Evolutionary conservation across 495 filamentous ascomycete genomes (phyloP).

Genomic region (Hypoxylon fragiforme): DNA sequence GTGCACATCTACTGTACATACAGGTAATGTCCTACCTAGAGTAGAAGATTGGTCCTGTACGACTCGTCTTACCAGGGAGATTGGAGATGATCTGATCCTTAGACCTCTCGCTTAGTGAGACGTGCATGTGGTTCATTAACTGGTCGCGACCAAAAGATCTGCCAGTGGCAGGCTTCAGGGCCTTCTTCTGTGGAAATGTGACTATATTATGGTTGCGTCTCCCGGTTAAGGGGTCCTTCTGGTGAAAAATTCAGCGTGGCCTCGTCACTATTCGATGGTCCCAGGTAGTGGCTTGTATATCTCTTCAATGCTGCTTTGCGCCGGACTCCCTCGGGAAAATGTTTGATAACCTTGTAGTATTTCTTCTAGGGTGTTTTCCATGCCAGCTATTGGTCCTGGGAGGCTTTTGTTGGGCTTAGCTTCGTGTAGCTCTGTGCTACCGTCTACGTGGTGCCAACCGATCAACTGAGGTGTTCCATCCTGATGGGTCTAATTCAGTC

Average conservation of each 20-base stretch:
- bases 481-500: conserved; percentile 21
- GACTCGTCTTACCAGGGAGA: conserved; percentile 26
- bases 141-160: conserved; percentile 16
- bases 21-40: too few relatives aligned
- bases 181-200: conserved; percentile 5
- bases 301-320: conserved; percentile 2
- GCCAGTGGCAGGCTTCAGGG: conserved; percentile 20
- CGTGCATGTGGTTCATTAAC: conserved; percentile 27
- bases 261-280: conserved; percentile 10
- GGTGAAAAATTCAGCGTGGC: neutral
- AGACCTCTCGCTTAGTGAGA: conserved; percentile 31
- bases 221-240: conserved; percentile 12
- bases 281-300: conserved; percentile 5
- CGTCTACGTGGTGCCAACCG: conserved; percentile 34
- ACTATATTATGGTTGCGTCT: conserved; percentile 13
- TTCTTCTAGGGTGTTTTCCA: neutral
- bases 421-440: conserved; percentile 18
- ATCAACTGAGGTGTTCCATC: conserved; percentile 24
- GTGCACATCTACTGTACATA: neutral
- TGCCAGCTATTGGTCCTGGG: conserved; percentile 6
- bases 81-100: conserved; percentile 29
- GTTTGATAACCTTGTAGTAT: conserved; percentile 5
- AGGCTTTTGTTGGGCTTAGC: conserved; percentile 19
- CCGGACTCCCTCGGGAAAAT: conserved; percentile 12
- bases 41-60: conserved; percentile 19